Evolutionary conservation across 1,139 yeast genomes (phyloP).

Genomic region (Hansenula lynferdii): DNA sequence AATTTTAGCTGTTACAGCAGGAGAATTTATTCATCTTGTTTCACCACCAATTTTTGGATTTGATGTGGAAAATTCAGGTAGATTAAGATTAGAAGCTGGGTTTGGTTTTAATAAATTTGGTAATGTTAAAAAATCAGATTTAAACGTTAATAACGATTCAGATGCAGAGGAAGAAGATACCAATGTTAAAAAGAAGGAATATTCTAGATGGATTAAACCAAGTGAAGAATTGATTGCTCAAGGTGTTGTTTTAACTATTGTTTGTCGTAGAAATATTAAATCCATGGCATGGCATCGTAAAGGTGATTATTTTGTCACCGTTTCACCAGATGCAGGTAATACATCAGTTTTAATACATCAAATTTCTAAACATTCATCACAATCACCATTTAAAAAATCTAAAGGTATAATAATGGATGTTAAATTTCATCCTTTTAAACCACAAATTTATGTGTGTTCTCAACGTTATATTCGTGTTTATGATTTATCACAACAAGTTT

Average conservation of each 20-base stretch:
- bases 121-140: conserved; percentile 42
- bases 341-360: conserved; percentile 93
- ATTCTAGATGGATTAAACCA: conserved; percentile 83
- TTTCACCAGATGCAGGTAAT: conserved; percentile 85
- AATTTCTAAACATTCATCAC: conserved; percentile 91
- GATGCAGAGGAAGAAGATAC: conserved; percentile 32
- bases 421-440: conserved; percentile 94
- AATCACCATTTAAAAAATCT: conserved; percentile 90
- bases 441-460: conserved; percentile 89
- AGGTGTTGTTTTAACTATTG: conserved; percentile 74
- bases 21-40: conserved; percentile 69
- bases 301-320: conserved; percentile 95
- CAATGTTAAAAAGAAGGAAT: conserved; percentile 42
- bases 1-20: conserved; percentile 78
- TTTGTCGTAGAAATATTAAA: conserved; percentile 68
- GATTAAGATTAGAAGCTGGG: conserved; percentile 78
- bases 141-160: conserved; percentile 25
- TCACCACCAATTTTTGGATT: conserved; percentile 92
- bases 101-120: conserved; percentile 88
- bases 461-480: conserved; percentile 90
- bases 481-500: conserved; percentile 80
- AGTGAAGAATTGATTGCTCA: conserved; percentile 51
- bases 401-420: conserved; percentile 96
- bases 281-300: conserved; percentile 93
- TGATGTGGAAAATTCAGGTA: conserved; percentile 79